These are phyloP conservation scores for Magnaporthiopsis poae DNA, from an alignment of 2,329 filamentous ascomycete species.

Conservation along the genomic window DNA sequence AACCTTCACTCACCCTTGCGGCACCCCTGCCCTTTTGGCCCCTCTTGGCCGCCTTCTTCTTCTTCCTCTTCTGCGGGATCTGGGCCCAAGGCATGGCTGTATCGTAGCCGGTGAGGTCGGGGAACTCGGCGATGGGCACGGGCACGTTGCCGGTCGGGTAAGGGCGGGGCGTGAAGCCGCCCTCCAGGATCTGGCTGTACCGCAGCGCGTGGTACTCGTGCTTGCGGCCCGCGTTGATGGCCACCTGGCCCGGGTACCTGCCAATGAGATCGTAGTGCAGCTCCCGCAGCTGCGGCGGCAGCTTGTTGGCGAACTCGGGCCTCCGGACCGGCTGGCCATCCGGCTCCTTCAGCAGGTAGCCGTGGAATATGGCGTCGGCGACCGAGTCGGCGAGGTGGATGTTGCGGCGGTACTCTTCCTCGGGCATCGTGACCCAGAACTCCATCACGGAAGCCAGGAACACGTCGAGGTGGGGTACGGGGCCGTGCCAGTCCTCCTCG, in stretches of 20 bases:
- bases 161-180: neutral
- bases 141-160: slow-evolving; percentile 4
- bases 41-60: neutral
- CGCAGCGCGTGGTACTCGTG: slow-evolving; percentile 4
- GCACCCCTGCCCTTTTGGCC: neutral
- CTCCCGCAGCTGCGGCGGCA: neutral
- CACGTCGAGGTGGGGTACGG: neutral
- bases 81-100: neutral
- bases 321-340: neutral
- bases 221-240: neutral
- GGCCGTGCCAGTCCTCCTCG: neutral
- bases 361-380: neutral
- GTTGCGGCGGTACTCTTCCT: neutral
- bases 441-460: neutral
- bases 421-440: neutral
- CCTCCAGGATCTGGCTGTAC: slow-evolving; percentile 1
- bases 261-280: slow-evolving; percentile 3
- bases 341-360: neutral
- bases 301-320: neutral
- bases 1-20: neutral
- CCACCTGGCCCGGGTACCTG: neutral
- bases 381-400: neutral
- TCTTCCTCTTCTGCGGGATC: neutral
- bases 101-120: neutral
- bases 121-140: neutral